phyloP scores from a whole-genome alignment of 805 yeast genomes.

The Spathaspora hagerdaliae region DNA sequence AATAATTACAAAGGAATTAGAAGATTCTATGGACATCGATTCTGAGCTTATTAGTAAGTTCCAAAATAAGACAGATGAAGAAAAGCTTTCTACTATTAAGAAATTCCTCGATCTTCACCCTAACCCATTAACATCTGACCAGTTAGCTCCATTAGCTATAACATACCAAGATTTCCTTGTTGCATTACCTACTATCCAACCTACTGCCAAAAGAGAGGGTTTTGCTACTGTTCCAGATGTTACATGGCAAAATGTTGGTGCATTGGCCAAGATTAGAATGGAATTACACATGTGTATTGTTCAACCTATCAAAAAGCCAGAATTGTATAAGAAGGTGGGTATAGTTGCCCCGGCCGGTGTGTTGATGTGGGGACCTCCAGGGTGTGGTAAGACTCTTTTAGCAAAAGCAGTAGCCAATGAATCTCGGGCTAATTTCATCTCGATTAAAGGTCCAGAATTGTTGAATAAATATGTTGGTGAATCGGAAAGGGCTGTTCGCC shows the following conservation, averaged over 20 bases:
- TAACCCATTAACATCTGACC: slow-evolving; percentile 68
- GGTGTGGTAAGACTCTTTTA: slow-evolving; percentile 93
- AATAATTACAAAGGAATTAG: background rate
- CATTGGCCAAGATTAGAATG: slow-evolving; percentile 71
- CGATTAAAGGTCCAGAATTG: slow-evolving; percentile 93
- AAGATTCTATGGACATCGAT: slow-evolving; percentile 34
- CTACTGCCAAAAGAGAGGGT: slow-evolving; percentile 97
- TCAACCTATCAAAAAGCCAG: slow-evolving; percentile 93
- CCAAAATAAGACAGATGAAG: slow-evolving; percentile 29
- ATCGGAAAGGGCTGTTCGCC: slow-evolving; percentile 89
- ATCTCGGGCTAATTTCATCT: slow-evolving; percentile 91
- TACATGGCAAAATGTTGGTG: slow-evolving; percentile 94
- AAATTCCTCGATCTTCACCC: slow-evolving; percentile 73
- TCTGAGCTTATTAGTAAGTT: slow-evolving; percentile 20
- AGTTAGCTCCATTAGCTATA: slow-evolving; percentile 72
- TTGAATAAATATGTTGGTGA: slow-evolving; percentile 96
- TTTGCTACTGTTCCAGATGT: slow-evolving; percentile 98
- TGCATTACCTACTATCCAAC: slow-evolving; percentile 92
- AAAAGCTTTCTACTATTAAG: slow-evolving; percentile 60
- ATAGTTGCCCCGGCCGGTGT: slow-evolving; percentile 97
- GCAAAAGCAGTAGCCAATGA: slow-evolving; percentile 99
- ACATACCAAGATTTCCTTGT: slow-evolving; percentile 73
- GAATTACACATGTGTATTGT: slow-evolving; percentile 97
- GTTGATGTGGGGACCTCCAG: slow-evolving; percentile 98
- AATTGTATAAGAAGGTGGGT: slow-evolving; percentile 83